phyloP scores from a whole-genome alignment of 805 yeast genomes.

The Spathaspora girioi region DNA sequence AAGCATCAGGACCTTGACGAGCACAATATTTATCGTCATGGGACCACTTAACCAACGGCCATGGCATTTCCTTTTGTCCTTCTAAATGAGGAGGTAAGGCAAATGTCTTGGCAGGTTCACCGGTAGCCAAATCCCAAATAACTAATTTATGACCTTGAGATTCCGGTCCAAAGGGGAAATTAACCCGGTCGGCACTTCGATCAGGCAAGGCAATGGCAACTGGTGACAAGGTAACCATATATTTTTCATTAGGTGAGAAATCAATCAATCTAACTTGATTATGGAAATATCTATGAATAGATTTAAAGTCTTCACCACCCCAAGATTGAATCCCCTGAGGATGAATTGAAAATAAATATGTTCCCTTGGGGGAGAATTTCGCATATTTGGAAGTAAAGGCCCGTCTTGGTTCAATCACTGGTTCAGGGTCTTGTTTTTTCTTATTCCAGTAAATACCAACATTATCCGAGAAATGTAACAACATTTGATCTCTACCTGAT shows the following conservation, averaged over 20 bases:
- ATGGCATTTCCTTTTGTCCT: conserved; percentile 66
- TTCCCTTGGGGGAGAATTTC: conserved; percentile 91
- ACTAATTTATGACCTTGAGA: conserved; percentile 92
- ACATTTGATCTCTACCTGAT: conserved; percentile 85
- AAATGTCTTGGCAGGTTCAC: conserved; percentile 83
- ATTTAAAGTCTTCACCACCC: conserved; percentile 83
- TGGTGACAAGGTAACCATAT: conserved; percentile 84
- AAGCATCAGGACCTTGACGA: conserved; percentile 88
- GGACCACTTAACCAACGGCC: conserved; percentile 98
- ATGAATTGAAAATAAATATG: conserved; percentile 81
- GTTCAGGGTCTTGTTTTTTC: conserved; percentile 68
- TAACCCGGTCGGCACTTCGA: conserved; percentile 57
- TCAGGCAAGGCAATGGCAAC: conserved; percentile 71
- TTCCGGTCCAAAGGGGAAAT: conserved; percentile 79
- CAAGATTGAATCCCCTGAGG: conserved; percentile 93
- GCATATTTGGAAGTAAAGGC: conserved; percentile 87
- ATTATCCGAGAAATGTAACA: conserved; percentile 71
- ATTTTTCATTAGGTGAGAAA: conserved; percentile 90
- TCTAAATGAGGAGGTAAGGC: conserved; percentile 78
- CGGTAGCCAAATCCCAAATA: conserved; percentile 86
- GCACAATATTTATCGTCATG: conserved; percentile 90
- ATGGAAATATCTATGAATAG: conserved; percentile 77
- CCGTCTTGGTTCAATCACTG: conserved; percentile 71
- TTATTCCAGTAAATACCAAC: conserved; percentile 89
- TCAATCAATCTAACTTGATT: conserved; percentile 86